phyloP scores from a whole-genome alignment of 129 eudicot genomes.

The Deinandra increscens region DNA sequence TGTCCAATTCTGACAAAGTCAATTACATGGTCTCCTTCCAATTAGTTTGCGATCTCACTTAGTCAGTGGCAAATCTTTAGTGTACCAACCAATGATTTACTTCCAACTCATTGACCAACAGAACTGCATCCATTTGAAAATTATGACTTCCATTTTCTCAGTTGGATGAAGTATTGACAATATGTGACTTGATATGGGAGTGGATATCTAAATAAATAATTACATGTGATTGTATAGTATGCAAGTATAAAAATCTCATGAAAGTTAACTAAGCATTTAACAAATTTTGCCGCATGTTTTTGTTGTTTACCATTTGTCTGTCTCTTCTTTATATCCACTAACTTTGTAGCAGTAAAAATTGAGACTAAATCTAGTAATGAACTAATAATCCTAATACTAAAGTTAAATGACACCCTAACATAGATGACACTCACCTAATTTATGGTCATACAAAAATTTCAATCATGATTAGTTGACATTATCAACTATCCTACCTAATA shows the following conservation, averaged over 20 bases:
- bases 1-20: too few relatives aligned
- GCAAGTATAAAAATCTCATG: not conserved
- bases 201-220: not conserved
- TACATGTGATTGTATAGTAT: not conserved
- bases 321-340: not conserved
- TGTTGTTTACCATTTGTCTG: not conserved
- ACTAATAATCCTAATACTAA: not conserved
- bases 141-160: not conserved
- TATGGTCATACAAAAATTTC: not conserved
- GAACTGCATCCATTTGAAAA: not conserved
- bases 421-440: not conserved
- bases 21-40: too few relatives aligned
- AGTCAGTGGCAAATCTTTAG: too few relatives aligned
- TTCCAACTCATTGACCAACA: not conserved
- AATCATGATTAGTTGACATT: not conserved
- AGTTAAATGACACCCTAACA: not conserved
- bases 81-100: not conserved
- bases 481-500: not conserved
- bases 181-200: not conserved
- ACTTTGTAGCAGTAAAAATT: not conserved
- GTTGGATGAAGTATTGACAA: not conserved
- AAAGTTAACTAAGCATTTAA: not conserved
- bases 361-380: not conserved
- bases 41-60: too few relatives aligned
- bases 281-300: not conserved